Conservation (phyloP, 139 green algal genomes). For the Prasinococcaceae sp. region DNA sequence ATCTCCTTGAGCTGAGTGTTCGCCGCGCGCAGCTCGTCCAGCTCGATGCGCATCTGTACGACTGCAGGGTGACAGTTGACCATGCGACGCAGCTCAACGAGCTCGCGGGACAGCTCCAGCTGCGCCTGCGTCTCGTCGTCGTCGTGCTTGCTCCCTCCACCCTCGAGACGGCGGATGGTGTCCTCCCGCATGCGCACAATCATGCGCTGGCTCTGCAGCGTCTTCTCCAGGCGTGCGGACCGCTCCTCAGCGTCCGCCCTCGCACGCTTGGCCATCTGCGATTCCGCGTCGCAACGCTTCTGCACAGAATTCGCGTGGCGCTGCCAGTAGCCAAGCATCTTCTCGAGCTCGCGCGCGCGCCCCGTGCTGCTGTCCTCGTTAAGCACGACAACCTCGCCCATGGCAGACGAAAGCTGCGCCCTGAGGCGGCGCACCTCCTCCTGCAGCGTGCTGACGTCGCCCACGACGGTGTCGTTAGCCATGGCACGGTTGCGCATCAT, state of each 20-base stretch:
- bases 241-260: slow-evolving; percentile 5
- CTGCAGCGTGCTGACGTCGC: slow-evolving; percentile 10
- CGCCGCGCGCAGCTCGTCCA: not conserved
- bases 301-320: not conserved
- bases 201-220: slow-evolving; percentile 20
- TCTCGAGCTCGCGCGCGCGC: not conserved
- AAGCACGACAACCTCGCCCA: not conserved
- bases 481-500: slow-evolving; percentile 71
- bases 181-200: slow-evolving; percentile 21
- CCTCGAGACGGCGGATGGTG: slow-evolving; percentile 6
- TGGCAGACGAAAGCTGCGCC: slow-evolving; percentile 11
- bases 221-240: slow-evolving; percentile 10
- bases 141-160: not conserved
- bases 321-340: not conserved
- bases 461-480: slow-evolving; percentile 45
- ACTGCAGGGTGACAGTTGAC: slow-evolving; percentile 4
- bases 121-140: not conserved
- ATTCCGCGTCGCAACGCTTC: not conserved
- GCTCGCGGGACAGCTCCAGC: not conserved
- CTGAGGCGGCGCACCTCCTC: slow-evolving; percentile 22
- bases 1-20: not conserved
- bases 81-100: not conserved
- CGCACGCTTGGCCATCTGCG: not conserved
- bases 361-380: not conserved
- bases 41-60: slow-evolving; percentile 1